A percentile compares a stretch with the other conserved stretches of the same genome.
phyloP scores from a whole-genome alignment of 2,329 filamentous ascomycete species.

The Knoxdaviesia capensis region DNA sequence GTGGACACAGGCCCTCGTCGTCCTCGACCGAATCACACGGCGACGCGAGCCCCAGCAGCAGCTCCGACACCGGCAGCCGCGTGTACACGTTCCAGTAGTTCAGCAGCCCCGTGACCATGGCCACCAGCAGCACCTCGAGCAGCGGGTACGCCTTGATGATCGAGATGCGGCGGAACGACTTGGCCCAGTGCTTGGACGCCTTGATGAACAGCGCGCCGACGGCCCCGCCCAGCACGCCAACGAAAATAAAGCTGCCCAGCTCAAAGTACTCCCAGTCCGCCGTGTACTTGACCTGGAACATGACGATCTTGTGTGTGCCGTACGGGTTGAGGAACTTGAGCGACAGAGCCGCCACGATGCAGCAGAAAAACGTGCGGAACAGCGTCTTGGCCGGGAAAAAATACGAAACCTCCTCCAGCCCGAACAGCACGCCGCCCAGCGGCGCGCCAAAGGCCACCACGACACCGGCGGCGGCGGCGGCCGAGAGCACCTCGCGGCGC shows the following conservation, averaged over 20 bases:
- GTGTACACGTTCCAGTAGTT: constrained; percentile 92
- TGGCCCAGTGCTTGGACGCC: constrained; percentile 75
- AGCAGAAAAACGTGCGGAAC: constrained; percentile 96
- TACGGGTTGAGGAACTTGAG: constrained; percentile 94
- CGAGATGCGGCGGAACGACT: constrained; percentile 62
- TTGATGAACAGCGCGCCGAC: constrained; percentile 92
- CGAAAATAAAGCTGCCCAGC: constrained; percentile 62
- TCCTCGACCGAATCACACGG: constrained; percentile 58
- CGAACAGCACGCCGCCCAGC: constrained; percentile 72
- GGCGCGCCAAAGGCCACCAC: constrained; percentile 90
- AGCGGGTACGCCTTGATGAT: constrained; percentile 69
- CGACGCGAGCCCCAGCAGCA: constrained; percentile 76
- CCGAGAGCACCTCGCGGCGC: constrained; percentile 79
- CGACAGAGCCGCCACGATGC: constrained; percentile 77
- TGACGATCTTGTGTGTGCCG: constrained; percentile 85
- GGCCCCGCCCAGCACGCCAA: constrained; percentile 69
- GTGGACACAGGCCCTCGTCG: constrained; percentile 54
- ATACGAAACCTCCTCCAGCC: constrained; percentile 86
- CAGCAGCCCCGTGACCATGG: constrained; percentile 60
- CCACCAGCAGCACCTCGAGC: constrained; percentile 74
- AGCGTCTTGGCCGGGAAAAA: constrained; percentile 96
- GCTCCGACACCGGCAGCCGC: constrained; percentile 71
- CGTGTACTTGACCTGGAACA: constrained; percentile 84
- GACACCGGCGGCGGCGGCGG: constrained; percentile 77
- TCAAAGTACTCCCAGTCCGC: constrained; percentile 92